Percentiles rank a stretch among this genome's conserved stretches.
Evolutionary conservation across 306 rosid genomes (phyloP).

Genomic region (Begonia loranthoides): DNA sequence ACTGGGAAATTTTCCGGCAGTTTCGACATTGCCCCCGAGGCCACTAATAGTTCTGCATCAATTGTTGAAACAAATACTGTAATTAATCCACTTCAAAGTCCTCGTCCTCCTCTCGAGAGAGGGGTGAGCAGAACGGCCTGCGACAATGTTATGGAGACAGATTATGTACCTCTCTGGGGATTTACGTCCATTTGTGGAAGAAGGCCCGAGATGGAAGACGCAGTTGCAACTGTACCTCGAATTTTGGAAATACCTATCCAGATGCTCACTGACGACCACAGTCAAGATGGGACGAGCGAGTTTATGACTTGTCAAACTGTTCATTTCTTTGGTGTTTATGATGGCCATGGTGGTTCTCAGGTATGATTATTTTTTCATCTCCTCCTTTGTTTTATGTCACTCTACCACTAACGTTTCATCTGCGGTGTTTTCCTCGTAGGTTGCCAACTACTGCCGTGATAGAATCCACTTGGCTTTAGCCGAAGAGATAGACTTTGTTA

Average conservation of each 20-base stretch:
- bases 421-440: background rate
- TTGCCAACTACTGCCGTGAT: background rate
- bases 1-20: background rate
- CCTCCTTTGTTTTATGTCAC: background rate
- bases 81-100: constrained; percentile 16
- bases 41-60: no score
- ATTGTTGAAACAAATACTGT: constrained; percentile 5
- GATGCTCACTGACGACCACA: constrained; percentile 45
- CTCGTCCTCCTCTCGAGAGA: constrained; percentile 26
- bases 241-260: constrained; percentile 45
- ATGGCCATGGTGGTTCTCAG: constrained; percentile 10
- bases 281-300: constrained; percentile 11
- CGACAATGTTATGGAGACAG: constrained; percentile 67
- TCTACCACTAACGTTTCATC: background rate
- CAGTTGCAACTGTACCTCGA: constrained; percentile 39
- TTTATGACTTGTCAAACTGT: background rate
- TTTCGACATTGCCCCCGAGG: no score
- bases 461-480: constrained; percentile 39
- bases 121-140: constrained; percentile 24
- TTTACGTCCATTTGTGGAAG: constrained; percentile 49
- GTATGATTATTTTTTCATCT: background rate
- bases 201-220: constrained; percentile 86
- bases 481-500: constrained; percentile 29
- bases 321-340: constrained; percentile 3
- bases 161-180: constrained; percentile 66